A percentile compares a stretch with the other conserved stretches of the same genome.
Conservation (phyloP, 2,329 filamentous ascomycete species). For the Neopestalotiopsis rosae region DNA sequence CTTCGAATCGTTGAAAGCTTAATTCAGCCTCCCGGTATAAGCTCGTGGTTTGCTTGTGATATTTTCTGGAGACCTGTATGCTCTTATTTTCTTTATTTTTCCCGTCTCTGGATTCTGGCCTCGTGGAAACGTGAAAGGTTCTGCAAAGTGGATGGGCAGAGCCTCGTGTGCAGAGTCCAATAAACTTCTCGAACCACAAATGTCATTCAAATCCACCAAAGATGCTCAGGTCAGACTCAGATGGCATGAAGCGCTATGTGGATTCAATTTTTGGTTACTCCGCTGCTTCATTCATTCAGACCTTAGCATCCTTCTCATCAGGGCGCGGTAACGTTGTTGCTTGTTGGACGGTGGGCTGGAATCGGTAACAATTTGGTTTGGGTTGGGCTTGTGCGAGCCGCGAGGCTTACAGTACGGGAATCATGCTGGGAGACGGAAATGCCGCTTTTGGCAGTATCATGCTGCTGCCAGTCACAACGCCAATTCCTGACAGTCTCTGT, state of each 20-base stretch:
- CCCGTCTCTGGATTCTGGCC: background rate
- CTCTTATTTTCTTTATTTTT: background rate
- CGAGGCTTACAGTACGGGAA: background rate
- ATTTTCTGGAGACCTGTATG: background rate
- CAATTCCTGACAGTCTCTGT: background rate
- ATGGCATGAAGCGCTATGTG: background rate
- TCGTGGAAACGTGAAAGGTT: background rate
- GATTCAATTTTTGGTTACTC: background rate
- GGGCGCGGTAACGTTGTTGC: background rate
- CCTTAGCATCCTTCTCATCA: background rate
- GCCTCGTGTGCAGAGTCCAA: background rate
- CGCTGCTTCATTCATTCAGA: no score
- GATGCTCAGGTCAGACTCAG: background rate
- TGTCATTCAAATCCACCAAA: background rate
- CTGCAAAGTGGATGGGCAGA: background rate
- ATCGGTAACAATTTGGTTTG: background rate
- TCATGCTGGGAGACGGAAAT: background rate
- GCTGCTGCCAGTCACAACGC: background rate
- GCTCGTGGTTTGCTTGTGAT: slow-evolving; percentile 1
- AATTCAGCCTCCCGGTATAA: slow-evolving; percentile 6
- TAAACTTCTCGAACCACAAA: background rate
- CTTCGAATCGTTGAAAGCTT: background rate
- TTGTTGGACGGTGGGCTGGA: background rate
- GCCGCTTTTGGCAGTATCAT: background rate
- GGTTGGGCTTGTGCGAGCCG: background rate